Base-by-base conservation (phyloP, 495 filamentous ascomycete genomes). In the Hypoxylon rickii region DNA sequence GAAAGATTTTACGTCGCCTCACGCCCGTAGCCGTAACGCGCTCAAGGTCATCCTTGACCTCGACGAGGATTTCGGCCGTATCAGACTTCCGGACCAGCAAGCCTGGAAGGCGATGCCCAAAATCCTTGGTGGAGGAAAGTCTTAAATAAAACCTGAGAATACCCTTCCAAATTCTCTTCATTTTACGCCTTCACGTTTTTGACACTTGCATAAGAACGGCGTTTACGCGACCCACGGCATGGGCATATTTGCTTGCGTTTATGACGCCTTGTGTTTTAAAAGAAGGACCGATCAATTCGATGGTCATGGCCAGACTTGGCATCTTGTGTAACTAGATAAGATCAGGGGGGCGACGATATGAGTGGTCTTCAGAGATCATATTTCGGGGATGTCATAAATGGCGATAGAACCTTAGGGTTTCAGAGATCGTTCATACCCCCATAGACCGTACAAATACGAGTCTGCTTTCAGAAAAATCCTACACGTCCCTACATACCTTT, bases 21-120 rank as follows among this genome's bases (percentile, higher is more conserved):
- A 92, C 67, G 76, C 95, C 55, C 79, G 94, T 60, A 95, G 89
- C 67, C 76, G 92, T 45, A 97, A 97, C 62, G 94, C 95, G n/a
- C 74, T 98, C 61, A 97, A 96, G 79, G 88, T 97, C 55, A 90
- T 98, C 61, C 82, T 98, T 24, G 94, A 98, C 67, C 75, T 98
- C 44, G 92, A 98, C 62, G 84, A 91, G 75, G 85, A 93, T 56
- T 96, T 98, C 70, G 92, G 92, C 16, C 78, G 83, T 66, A 36
- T 83, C 52, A 81, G 76, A 68, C 68, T 86, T 50, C 87, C 83
- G 13, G 68, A 76, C 17, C 71, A 77, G 37, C 74, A 79, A 57
- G 73, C 72, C 4, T 82, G 78, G 79, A 73, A 76, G 53, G 44
- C 72, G 11, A 15, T 82, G 58, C 73, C 77, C 1, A 66, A 55